Evolutionary conservation across 1,284 basidiomycete species (phyloP).

Genomic region (Tylopilus microsporus): DNA sequence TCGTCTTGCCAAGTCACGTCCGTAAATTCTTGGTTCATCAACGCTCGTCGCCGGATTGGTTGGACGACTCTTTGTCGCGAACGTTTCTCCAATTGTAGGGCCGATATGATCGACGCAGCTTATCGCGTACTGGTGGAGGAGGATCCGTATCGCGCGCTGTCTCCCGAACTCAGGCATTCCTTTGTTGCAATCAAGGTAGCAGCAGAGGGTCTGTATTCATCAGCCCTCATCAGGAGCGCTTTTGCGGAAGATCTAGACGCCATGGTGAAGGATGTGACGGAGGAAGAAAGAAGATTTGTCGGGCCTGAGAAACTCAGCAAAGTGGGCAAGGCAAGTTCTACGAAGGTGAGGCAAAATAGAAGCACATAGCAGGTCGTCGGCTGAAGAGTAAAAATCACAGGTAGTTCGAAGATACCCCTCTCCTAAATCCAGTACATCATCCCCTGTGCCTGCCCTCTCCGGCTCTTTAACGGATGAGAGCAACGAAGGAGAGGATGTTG

Average conservation of each 20-base stretch:
- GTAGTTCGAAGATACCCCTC: too few species aligned
- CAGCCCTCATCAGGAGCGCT: constrained; percentile 26
- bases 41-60: constrained; percentile 46
- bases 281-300: constrained; percentile 3
- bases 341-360: too few species aligned
- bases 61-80: constrained; percentile 44
- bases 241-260: constrained; percentile 28
- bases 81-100: constrained; percentile 37
- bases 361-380: too few species aligned
- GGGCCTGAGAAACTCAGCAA: background rate
- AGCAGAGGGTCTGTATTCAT: constrained; percentile 33
- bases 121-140: constrained; percentile 35
- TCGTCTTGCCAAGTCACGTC: constrained; percentile 16
- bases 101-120: constrained; percentile 40
- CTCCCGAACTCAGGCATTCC: constrained; percentile 26
- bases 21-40: constrained; percentile 48
- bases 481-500: constrained; percentile 11
- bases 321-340: background rate
- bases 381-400: too few species aligned
- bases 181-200: constrained; percentile 34
- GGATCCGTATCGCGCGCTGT: constrained; percentile 22
- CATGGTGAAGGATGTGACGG: constrained; percentile 27
- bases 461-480: constrained; percentile 8
- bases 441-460: constrained; percentile 6
- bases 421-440: constrained; percentile 1